Percentiles rank a stretch among this genome's conserved stretches.
These are phyloP conservation scores for Herpomyces periplanetae DNA, from an alignment of 2,329 filamentous ascomycete species.

Conservation along the genomic window DNA sequence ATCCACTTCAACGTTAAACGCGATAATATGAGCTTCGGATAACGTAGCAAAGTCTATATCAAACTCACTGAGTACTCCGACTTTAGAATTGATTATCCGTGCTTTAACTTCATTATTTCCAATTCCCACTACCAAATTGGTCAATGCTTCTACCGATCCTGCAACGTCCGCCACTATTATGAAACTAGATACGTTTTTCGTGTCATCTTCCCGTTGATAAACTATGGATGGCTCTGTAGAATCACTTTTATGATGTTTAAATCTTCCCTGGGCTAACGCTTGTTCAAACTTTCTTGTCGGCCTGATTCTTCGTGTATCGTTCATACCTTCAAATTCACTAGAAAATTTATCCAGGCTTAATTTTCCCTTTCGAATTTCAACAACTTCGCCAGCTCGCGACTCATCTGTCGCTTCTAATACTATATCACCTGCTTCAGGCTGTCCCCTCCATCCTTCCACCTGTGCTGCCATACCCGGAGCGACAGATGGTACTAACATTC, in stretches of 20 bases:
- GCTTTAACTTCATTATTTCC: conserved; percentile 51
- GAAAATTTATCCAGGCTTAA: conserved; percentile 22
- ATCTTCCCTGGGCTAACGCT: conserved; percentile 9
- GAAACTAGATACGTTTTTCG: conserved; percentile 15
- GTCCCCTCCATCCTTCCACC: conserved; percentile 69
- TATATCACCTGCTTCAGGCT: conserved; percentile 49
- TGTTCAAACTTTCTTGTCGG: conserved; percentile 19
- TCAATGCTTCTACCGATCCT: conserved; percentile 66
- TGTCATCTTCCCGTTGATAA: conserved; percentile 7
- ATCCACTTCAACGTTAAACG: conserved; percentile 40
- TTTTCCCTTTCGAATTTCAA: conserved; percentile 32
- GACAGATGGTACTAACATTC: conserved; percentile 25
- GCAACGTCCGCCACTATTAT: conserved; percentile 71
- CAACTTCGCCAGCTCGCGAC: conserved; percentile 31
- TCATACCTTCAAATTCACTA: conserved; percentile 33
- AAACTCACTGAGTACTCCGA: conserved; percentile 42
- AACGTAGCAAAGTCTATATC: conserved; percentile 57
- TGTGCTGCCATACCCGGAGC: conserved; percentile 64
- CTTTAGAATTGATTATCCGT: conserved; percentile 30
- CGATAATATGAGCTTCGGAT: conserved; percentile 34
- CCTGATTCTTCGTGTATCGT: conserved; percentile 17
- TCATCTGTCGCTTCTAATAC: conserved; percentile 49
- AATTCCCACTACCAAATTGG: conserved; percentile 23
- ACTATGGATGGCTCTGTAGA: conserved; percentile 5
- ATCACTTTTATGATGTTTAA: conserved; percentile 7